Conservation (phyloP, 139 green algal species). For the Tetradesmus obliquus region DNA sequence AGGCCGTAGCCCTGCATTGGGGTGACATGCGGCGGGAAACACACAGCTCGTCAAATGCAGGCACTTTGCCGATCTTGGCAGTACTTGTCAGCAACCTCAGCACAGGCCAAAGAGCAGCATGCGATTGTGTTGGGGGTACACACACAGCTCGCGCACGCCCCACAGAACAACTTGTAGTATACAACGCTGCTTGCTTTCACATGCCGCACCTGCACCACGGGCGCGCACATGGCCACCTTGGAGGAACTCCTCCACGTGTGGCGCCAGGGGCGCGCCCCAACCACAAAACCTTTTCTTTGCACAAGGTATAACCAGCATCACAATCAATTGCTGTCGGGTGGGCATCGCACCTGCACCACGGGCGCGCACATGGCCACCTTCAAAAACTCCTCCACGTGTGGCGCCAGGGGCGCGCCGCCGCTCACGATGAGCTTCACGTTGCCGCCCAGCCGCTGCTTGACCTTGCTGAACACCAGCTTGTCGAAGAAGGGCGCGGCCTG, state of each 20-base stretch:
- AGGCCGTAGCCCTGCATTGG: slow-evolving; percentile 89
- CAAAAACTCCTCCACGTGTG: slow-evolving; percentile 91
- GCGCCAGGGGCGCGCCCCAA: slow-evolving; percentile 57
- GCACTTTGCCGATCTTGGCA: no score
- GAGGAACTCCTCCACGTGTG: slow-evolving; percentile 91
- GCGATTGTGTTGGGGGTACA: no score
- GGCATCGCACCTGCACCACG: slow-evolving; percentile 79
- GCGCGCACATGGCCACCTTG: slow-evolving; percentile 72
- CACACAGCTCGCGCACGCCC: no score
- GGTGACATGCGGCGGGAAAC: no score
- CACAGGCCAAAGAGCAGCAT: not conserved
- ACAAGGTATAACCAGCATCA: not conserved
- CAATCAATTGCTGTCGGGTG: not conserved
- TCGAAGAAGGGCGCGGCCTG: slow-evolving; percentile 90
- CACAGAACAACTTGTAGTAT: no score
- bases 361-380: slow-evolving; percentile 72
- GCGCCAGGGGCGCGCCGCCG: slow-evolving; percentile 89
- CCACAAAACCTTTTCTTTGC: not conserved
- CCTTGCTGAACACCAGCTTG: slow-evolving; percentile 89
- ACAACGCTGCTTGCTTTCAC: not conserved
- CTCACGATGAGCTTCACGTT: slow-evolving; percentile 76
- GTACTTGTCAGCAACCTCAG: not conserved
- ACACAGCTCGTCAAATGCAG: no score
- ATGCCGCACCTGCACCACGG: slow-evolving; percentile 74
- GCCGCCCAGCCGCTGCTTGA: slow-evolving; percentile 76